These are phyloP conservation scores for Curvularia sp. DNA, from an alignment of 2,329 filamentous ascomycete species.

Conservation along the genomic window DNA sequence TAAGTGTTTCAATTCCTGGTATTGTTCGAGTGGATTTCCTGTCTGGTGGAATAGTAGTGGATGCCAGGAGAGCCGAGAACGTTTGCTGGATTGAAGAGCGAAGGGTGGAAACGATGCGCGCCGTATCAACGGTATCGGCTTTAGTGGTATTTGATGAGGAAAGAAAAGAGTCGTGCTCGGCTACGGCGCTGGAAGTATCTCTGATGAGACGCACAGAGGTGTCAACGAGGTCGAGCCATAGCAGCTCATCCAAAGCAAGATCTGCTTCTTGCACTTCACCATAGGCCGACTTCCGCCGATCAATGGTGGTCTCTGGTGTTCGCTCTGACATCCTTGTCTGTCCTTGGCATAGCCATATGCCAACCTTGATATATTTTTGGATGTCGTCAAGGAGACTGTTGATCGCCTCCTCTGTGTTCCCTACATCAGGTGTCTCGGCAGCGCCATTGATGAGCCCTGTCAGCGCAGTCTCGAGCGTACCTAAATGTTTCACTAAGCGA, in stretches of 20 bases:
- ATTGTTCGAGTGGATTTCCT: conserved; percentile 32
- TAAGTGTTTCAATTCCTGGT: conserved; percentile 26
- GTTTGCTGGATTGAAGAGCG: conserved; percentile 85
- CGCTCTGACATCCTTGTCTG: conserved; percentile 70
- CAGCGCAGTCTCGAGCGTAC: conserved; percentile 79
- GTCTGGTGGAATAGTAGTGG: conserved; percentile 59
- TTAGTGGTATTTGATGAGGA: conserved; percentile 30
- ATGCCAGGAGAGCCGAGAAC: conserved; percentile 84
- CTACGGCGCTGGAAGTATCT: conserved; percentile 55
- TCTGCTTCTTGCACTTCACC: conserved; percentile 62
- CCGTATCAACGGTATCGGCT: conserved; percentile 57
- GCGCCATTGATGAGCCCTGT: conserved; percentile 73
- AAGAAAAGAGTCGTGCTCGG: conserved; percentile 50
- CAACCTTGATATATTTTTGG: conserved; percentile 89
- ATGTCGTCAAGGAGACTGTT: conserved; percentile 78
- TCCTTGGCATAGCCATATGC: conserved; percentile 92
- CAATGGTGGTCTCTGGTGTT: conserved; percentile 50
- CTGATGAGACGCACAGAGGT: conserved; percentile 64
- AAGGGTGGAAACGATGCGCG: conserved; percentile 70
- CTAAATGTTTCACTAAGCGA: conserved; percentile 80
- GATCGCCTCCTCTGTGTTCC: conserved; percentile 69
- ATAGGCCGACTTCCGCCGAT: conserved; percentile 42
- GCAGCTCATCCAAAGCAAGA: conserved; percentile 65
- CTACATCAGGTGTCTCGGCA: conserved; percentile 63
- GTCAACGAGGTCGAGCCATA: conserved; percentile 73